phyloP scores from a whole-genome alignment of 371 early-diverging fungal species.

The Gilbertella persicaria region DNA sequence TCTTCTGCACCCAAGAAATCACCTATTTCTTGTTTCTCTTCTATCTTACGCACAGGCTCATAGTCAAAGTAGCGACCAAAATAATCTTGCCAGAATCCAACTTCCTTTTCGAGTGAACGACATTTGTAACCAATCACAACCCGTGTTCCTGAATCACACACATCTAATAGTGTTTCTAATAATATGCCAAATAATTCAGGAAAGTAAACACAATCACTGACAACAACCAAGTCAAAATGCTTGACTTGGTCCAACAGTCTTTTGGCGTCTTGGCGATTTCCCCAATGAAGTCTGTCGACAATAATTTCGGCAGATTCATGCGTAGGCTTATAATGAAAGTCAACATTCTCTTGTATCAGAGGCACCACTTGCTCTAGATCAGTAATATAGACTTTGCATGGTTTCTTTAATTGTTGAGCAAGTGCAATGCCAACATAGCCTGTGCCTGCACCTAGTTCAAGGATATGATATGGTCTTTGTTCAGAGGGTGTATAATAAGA shows the following conservation, averaged over 20 bases:
- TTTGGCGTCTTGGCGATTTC: slow-evolving; percentile 40
- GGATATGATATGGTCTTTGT: slow-evolving; percentile 30
- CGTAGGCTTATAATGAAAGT: slow-evolving; percentile 10
- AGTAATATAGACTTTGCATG: slow-evolving; percentile 50
- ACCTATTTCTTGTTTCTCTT: slow-evolving; percentile 17
- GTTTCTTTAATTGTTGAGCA: slow-evolving; percentile 39
- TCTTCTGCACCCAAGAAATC: slow-evolving; percentile 52
- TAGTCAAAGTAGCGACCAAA: slow-evolving; percentile 61
- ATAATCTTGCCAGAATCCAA: slow-evolving; percentile 64
- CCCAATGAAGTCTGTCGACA: slow-evolving; percentile 58
- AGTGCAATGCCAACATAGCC: slow-evolving; percentile 61
- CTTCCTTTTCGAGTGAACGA: slow-evolving; percentile 58
- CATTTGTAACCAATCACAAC: slow-evolving; percentile 64
- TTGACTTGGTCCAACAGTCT: slow-evolving; percentile 20
- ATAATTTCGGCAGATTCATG: slow-evolving; percentile 21
- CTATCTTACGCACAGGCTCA: slow-evolving; percentile 49
- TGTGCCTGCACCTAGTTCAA: slow-evolving; percentile 59
- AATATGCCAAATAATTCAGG: slow-evolving; percentile 57
- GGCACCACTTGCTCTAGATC: slow-evolving; percentile 61
- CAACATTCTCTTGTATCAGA: slow-evolving; percentile 51
- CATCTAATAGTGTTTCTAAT: slow-evolving; percentile 43
- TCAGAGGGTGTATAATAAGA: slow-evolving; percentile 16
- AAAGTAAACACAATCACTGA: slow-evolving; percentile 63
- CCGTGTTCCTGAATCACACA: slow-evolving; percentile 40
- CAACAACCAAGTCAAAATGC: slow-evolving; percentile 48